phyloP scores from a whole-genome alignment of 1,284 basidiomycete species.

The Retiboletus flavoniger region DNA sequence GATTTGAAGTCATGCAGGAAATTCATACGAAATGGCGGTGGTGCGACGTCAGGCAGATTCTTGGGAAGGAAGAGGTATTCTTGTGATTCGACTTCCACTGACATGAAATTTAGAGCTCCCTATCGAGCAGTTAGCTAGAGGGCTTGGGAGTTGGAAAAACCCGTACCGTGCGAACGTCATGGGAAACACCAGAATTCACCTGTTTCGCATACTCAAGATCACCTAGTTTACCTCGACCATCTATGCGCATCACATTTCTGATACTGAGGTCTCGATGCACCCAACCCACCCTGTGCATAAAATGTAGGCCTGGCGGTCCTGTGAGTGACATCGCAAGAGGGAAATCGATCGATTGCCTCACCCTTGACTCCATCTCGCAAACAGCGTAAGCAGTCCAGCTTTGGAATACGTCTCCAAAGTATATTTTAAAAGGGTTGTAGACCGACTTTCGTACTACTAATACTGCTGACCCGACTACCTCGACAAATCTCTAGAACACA shows the following conservation, averaged over 20 bases:
- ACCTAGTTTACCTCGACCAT: not conserved
- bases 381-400: not conserved
- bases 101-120: not conserved
- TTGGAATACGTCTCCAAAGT: no score
- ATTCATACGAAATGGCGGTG: not conserved
- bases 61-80: not conserved
- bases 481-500: no score
- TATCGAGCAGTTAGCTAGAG: not conserved
- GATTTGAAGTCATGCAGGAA: constrained; percentile 13
- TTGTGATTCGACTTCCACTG: constrained; percentile 4
- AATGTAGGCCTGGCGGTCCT: not conserved
- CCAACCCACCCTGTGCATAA: constrained; percentile 8
- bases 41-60: not conserved
- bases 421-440: no score
- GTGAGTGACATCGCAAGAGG: not conserved
- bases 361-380: not conserved
- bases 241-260: not conserved
- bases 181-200: not conserved
- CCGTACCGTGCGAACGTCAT: constrained; percentile 9
- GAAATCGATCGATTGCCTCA: not conserved
- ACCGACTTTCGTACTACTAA: no score
- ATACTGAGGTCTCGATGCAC: constrained; percentile 14
- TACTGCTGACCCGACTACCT: no score
- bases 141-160: not conserved
- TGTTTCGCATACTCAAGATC: constrained; percentile 16